These are phyloP conservation scores for Pluteus cervinus DNA, from an alignment of 768 basidiomycete species.

Conservation along the genomic window DNA sequence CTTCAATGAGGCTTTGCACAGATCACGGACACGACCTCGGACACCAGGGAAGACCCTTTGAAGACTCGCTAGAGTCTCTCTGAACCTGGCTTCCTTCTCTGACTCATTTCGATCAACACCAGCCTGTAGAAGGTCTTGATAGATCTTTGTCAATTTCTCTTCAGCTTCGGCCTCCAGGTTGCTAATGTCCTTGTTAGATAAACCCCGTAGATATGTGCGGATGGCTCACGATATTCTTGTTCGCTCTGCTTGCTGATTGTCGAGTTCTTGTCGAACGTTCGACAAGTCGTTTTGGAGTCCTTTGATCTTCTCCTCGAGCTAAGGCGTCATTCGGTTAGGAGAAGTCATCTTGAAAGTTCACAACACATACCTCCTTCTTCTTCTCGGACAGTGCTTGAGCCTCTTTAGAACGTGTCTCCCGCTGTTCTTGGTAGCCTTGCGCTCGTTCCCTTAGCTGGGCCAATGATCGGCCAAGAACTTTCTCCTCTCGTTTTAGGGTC, in stretches of 20 bases:
- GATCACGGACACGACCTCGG: constrained; percentile 85
- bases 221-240: constrained; percentile 64
- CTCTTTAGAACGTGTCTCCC: constrained; percentile 51
- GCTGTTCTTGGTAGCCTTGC: constrained; percentile 55
- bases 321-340: neutral
- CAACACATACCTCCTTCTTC: constrained; percentile 48
- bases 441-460: constrained; percentile 64
- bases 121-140: constrained; percentile 82
- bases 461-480: constrained; percentile 60
- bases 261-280: constrained; percentile 67
- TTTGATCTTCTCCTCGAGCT: constrained; percentile 60
- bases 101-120: constrained; percentile 85
- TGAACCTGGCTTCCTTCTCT: constrained; percentile 76
- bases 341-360: neutral
- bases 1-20: constrained; percentile 89
- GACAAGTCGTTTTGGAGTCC: constrained; percentile 56
- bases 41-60: constrained; percentile 94
- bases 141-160: constrained; percentile 81
- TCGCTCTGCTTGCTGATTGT: constrained; percentile 81
- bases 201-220: neutral
- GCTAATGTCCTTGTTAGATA: constrained; percentile 31
- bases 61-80: constrained; percentile 78
- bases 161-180: constrained; percentile 89
- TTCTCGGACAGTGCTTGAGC: constrained; percentile 37
- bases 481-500: constrained; percentile 75